Evolutionary conservation across 2,329 filamentous ascomycete genomes (phyloP).

Genomic region (Bipolaris sorokiniana): DNA sequence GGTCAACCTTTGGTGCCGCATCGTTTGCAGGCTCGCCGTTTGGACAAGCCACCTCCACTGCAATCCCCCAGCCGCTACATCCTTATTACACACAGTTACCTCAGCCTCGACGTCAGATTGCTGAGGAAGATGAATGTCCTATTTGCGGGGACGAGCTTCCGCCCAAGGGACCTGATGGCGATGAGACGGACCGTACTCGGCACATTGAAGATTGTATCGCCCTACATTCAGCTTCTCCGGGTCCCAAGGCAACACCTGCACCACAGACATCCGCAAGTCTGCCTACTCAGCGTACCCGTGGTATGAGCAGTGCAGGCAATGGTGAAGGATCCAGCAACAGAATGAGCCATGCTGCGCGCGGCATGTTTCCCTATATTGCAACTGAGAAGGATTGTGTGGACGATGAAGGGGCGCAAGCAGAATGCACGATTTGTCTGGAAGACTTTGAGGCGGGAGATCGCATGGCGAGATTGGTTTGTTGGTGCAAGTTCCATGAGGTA

Average conservation of each 20-base stretch:
- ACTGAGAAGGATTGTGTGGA: conserved; percentile 69
- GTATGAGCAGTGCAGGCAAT: conserved; percentile 39
- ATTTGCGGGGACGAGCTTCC: conserved; percentile 77
- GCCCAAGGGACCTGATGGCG: conserved; percentile 50
- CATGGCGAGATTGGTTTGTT: conserved; percentile 66
- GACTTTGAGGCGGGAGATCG: conserved; percentile 66
- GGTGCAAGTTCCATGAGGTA: conserved; percentile 68
- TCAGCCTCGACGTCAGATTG: conserved; percentile 40
- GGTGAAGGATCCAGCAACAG: conserved; percentile 37
- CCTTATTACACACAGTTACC: conserved; percentile 26
- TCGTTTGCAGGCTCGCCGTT: conserved; percentile 27
- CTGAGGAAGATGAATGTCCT: conserved; percentile 79
- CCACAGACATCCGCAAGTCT: conserved; percentile 35
- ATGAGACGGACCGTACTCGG: conserved; percentile 50
- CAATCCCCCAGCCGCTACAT: conserved; percentile 19
- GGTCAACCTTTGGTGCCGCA: conserved; percentile 14
- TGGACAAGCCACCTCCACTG: conserved; percentile 21
- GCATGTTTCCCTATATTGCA: conserved; percentile 61
- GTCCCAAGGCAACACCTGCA: conserved; percentile 17
- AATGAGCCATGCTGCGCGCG: conserved; percentile 36
- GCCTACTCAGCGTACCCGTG: conserved; percentile 39
- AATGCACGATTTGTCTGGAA: conserved; percentile 70
- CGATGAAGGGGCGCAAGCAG: conserved; percentile 58
- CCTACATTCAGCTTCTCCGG: conserved; percentile 35
- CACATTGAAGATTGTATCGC: conserved; percentile 55